Evolutionary conservation across 2,329 filamentous ascomycete genomes (phyloP).

Genomic region (Nothopassalora personata): DNA sequence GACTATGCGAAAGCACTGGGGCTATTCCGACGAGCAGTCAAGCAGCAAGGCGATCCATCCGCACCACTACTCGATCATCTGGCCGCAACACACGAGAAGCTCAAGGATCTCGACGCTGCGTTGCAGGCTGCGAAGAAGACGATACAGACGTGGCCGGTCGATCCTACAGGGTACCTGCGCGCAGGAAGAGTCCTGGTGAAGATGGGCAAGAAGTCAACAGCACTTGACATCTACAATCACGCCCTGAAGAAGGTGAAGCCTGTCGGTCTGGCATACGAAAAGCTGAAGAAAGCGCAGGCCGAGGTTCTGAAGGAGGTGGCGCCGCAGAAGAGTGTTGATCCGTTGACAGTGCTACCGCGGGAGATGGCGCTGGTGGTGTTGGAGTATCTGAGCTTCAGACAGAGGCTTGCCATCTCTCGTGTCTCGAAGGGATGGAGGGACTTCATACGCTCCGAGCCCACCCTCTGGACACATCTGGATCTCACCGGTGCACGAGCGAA

Average conservation of each 20-base stretch:
- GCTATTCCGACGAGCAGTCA: slow-evolving; percentile 29
- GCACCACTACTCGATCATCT: slow-evolving; percentile 49
- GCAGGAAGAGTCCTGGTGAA: slow-evolving; percentile 46
- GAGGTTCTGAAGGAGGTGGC: slow-evolving; percentile 41
- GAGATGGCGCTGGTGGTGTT: slow-evolving; percentile 51
- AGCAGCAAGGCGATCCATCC: slow-evolving; percentile 25
- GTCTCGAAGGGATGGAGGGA: slow-evolving; percentile 53
- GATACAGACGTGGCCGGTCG: slow-evolving; percentile 47
- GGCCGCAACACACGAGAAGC: slow-evolving; percentile 51
- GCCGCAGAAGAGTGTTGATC: slow-evolving; percentile 44
- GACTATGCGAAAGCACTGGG: slow-evolving; percentile 42
- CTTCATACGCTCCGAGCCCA: slow-evolving; percentile 45
- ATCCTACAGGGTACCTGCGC: slow-evolving; percentile 55
- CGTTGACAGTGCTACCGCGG: slow-evolving; percentile 49
- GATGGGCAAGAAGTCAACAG: slow-evolving; percentile 49
- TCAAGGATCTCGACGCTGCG: slow-evolving; percentile 47
- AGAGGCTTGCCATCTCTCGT: slow-evolving; percentile 44
- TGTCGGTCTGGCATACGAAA: slow-evolving; percentile 32
- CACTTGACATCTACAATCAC: slow-evolving; percentile 53
- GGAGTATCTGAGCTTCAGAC: slow-evolving; percentile 47
- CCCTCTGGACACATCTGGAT: slow-evolving; percentile 51
- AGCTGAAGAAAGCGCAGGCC: slow-evolving; percentile 37
- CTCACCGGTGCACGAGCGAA: slow-evolving; percentile 41
- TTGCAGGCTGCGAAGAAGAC: slow-evolving; percentile 54
- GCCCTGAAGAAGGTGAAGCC: slow-evolving; percentile 50